Conservation (phyloP, 2,329 filamentous ascomycete genomes). For the Epichloe brachyelytri region DNA sequence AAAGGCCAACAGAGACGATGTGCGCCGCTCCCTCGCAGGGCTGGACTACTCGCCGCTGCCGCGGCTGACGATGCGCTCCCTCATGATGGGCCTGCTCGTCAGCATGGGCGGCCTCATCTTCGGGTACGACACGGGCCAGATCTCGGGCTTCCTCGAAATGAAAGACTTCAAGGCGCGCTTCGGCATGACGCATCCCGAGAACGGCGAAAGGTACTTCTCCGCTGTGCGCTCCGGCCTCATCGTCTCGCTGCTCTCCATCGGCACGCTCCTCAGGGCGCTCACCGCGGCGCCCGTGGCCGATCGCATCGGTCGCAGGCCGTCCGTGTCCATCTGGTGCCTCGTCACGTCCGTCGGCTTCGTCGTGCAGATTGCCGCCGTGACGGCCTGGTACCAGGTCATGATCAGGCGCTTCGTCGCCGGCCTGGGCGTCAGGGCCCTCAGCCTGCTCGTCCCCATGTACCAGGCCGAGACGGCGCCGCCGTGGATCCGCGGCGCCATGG, state of each 20-base stretch:
- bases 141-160: conserved; percentile 46
- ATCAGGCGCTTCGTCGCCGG: conserved; percentile 53
- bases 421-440: conserved; percentile 53
- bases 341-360: conserved; percentile 53
- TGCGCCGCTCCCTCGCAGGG: conserved; percentile 21
- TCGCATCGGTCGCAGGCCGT: conserved; percentile 46
- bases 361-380: conserved; percentile 46
- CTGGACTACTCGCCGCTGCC: conserved; percentile 33
- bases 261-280: conserved; percentile 47
- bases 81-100: conserved; percentile 26
- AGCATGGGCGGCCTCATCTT: conserved; percentile 34
- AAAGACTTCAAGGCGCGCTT: conserved; percentile 41
- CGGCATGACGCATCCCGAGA: conserved; percentile 24
- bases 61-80: conserved; percentile 23
- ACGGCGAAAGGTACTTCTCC: conserved; percentile 30
- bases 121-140: conserved; percentile 40
- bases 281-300: conserved; percentile 52
- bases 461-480: conserved; percentile 58
- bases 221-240: conserved; percentile 45
- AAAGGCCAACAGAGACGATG: conserved; percentile 16
- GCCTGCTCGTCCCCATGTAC: conserved; percentile 57
- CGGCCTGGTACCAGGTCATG: conserved; percentile 51
- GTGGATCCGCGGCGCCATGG: conserved; percentile 51
- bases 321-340: conserved; percentile 48
- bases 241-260: conserved; percentile 44